A percentile compares a stretch with the other conserved stretches of the same genome.
Conservation (phyloP, 495 filamentous ascomycete species). For the Podospora conica region DNA sequence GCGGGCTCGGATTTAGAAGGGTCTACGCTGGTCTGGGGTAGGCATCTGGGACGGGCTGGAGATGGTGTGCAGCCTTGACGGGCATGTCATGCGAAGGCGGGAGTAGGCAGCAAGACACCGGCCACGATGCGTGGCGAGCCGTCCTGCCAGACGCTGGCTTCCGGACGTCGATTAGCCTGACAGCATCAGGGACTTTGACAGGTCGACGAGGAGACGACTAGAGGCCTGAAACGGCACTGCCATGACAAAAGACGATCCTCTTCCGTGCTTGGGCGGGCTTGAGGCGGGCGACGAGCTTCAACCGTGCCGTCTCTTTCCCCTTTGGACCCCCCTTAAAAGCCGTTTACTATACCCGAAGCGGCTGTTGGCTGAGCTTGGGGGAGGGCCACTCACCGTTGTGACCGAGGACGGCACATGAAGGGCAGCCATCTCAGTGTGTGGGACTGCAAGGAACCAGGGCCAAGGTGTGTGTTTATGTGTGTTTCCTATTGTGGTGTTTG, state of each 20-base stretch:
- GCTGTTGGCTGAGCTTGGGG: conserved; percentile 23
- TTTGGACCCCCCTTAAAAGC: conserved; percentile 20
- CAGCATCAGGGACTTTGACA: background rate
- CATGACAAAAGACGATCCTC: conserved; percentile 12
- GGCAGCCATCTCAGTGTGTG: background rate
- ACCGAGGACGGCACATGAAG: background rate
- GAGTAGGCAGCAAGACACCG: conserved; percentile 3
- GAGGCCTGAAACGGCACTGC: conserved; percentile 14
- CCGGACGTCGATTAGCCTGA: conserved; percentile 3
- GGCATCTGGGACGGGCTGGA: background rate
- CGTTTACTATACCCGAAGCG: conserved; percentile 28
- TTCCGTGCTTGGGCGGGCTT: conserved; percentile 11
- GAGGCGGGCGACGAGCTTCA: conserved; percentile 20
- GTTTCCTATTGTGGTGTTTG: background rate
- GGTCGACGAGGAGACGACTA: background rate
- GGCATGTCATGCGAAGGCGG: conserved; percentile 13
- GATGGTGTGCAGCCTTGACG: conserved; percentile 3
- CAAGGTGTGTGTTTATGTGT: background rate
- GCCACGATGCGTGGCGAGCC: background rate
- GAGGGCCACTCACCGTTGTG: background rate
- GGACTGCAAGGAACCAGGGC: background rate
- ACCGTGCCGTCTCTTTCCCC: conserved; percentile 26
- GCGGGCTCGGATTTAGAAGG: conserved; percentile 8
- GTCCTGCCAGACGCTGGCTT: conserved; percentile 2
- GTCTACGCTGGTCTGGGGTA: too few species aligned